Conservation (phyloP, 495 filamentous ascomycete species). For the Chaetomium fimeti region DNA sequence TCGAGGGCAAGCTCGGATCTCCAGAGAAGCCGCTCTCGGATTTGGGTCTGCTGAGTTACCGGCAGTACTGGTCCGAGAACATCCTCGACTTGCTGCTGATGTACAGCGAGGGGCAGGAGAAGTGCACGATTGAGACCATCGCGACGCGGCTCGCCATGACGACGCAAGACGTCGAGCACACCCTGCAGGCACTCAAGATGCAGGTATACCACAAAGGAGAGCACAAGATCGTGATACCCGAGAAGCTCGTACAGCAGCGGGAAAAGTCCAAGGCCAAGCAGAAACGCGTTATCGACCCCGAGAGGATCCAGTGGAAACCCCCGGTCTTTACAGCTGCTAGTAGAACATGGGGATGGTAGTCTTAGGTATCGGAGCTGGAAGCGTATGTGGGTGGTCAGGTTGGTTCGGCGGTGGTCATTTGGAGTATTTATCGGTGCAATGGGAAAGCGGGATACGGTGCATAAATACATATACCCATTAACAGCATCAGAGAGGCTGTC, state of each 20-base stretch:
- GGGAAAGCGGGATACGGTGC: too few species aligned
- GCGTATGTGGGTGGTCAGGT: neutral
- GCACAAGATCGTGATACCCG: slow-evolving; percentile 83
- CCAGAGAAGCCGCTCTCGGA: slow-evolving; percentile 96
- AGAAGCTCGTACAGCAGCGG: slow-evolving; percentile 65
- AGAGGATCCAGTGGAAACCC: slow-evolving; percentile 87
- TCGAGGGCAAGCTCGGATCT: slow-evolving; percentile 89
- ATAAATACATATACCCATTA: slow-evolving; percentile 18
- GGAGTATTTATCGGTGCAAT: neutral
- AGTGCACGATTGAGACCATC: slow-evolving; percentile 78
- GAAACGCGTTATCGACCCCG: slow-evolving; percentile 70
- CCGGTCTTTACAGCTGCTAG: slow-evolving; percentile 87
- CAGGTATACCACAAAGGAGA: slow-evolving; percentile 89
- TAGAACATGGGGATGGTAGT: slow-evolving; percentile 94
- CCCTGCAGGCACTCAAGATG: slow-evolving; percentile 89
- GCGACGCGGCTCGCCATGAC: slow-evolving; percentile 85
- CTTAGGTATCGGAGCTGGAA: neutral
- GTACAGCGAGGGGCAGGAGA: slow-evolving; percentile 56
- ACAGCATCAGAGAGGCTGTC: neutral
- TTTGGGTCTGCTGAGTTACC: slow-evolving; percentile 84
- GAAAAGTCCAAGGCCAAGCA: slow-evolving; percentile 72
- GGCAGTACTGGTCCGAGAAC: slow-evolving; percentile 95
- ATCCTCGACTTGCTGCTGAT: slow-evolving; percentile 80
- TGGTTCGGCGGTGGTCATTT: neutral
- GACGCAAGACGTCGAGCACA: slow-evolving; percentile 89